Base-by-base conservation (phyloP, 2,329 filamentous ascomycete genomes). In the Botrytis squamosa region DNA sequence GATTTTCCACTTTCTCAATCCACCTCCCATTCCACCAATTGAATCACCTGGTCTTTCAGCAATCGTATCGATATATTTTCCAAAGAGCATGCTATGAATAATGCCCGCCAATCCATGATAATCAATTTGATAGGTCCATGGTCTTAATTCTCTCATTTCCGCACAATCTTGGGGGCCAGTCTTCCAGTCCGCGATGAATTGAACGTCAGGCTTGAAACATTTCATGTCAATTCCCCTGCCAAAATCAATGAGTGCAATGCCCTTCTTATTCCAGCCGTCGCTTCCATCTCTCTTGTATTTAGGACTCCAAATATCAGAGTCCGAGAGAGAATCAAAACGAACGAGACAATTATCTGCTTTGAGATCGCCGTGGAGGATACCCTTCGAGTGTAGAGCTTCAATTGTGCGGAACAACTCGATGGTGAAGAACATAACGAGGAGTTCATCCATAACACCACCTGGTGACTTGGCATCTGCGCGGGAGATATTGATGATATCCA, bases 51-150 rank as follows among this genome's bases (percentile, higher is more conserved):
- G 57, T 22, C 66, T 62, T 29, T 78, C 86, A 52, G 88, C 86
- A 70, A 88, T 84, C 0, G 94, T 97, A 81, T 97, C 93, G 79
- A 99, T 96, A 83, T 98, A 98, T 80, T 93, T 94, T 16, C 96
- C 95, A 81, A 98, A 99, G 5, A 99, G 88, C 78, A 99, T 88
- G 62, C 90, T 92, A 83, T 99, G 94, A 7, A 98, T 86, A 38
- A 93, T 93, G 7, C 94, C 94, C 0, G 96, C 96, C 0, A 98
- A 87, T 20, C 96, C 96, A 82, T 97, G 93, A 79, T 98, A 97
- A 84, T 99, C 96, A 77, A 98, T 93, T 82, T 99, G 96, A 85
- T 94, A 98, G 1, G 95, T 98, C 96, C 96, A 99, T 0, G 95
- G 94, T 1, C 95, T 88, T 73, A 94, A 89, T 84, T 99, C 95